Evolutionary conservation across 1,284 basidiomycete species (phyloP), one percentile per base, ranked within the genome.

Genomic region (Ceratobasidium sp.): DNA sequence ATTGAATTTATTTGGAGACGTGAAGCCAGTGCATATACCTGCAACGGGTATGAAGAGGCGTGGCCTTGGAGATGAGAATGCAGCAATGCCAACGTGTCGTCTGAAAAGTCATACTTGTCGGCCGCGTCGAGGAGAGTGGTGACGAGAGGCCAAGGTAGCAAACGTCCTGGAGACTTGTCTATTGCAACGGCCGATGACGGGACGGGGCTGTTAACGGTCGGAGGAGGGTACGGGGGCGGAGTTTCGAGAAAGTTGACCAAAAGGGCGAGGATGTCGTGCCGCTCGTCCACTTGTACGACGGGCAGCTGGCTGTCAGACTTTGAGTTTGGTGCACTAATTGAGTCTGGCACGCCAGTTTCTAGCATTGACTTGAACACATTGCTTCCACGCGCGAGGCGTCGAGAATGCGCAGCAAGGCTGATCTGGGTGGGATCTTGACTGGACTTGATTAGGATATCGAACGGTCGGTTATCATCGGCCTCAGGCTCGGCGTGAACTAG

Each of bases 81-180:
- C 17, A 70, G 34, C 13, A 47, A 1, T 34, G 58, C 35, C 3
- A 70, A 50, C n/a, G 56, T 64, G 27, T 54, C 34, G 1, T 60
- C 47, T 25, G 58, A 54, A 15, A 70, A 53, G 31, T 70, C 50
- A 35, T 70, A 70, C 32, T 70, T 70, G 50, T 70, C 69, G 35
- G 69, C 69, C 34, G 56, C 20, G 47, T 64, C 60, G 17, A 64
- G 32, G 15, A 64, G 29, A 20, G 49, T 64, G 2, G 47, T 49
- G 27, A 64, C 20, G 10, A 64, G 31, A 12, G 60, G 60, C 60
- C 60, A 64, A 27, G 60, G 60, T 8, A 64, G 60, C 25, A 27
- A 4, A 32, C 34, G 50, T 22, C 47, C 31, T 34, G 49, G 60
- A 52, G 60, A 32, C 8, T 64, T 38, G 20, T 34, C 20, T 20